Evolutionary conservation across 2,329 filamentous ascomycete species (phyloP).

Genomic region (Tolypocladium sp.): DNA sequence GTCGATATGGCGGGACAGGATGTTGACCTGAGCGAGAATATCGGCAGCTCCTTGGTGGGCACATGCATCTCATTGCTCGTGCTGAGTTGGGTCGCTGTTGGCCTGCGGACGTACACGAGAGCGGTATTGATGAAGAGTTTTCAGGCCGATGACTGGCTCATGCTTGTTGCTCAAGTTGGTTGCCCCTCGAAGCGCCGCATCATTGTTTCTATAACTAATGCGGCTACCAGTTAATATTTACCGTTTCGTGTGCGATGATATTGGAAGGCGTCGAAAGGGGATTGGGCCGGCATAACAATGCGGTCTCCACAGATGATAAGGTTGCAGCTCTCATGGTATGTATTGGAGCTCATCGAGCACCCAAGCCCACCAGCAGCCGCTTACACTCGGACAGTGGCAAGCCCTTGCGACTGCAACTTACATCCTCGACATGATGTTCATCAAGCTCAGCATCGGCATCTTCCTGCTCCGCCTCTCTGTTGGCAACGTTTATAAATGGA

Average conservation of each 20-base stretch:
- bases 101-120: conserved; percentile 34
- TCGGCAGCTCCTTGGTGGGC: conserved; percentile 25
- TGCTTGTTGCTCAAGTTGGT: conserved; percentile 37
- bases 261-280: conserved; percentile 31
- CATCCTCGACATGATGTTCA: conserved; percentile 44
- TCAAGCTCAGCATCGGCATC: conserved; percentile 46
- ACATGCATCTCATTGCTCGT: conserved; percentile 26
- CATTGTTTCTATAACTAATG: neutral
- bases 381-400: conserved; percentile 30
- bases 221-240: conserved; percentile 30
- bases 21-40: conserved; percentile 27
- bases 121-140: conserved; percentile 33
- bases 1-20: conserved; percentile 20
- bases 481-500: conserved; percentile 36
- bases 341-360: neutral
- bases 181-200: neutral
- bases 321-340: conserved; percentile 37
- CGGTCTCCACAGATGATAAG: conserved; percentile 28
- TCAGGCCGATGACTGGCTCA: conserved; percentile 44
- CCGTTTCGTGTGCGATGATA: conserved; percentile 36
- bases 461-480: conserved; percentile 40
- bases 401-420: conserved; percentile 41
- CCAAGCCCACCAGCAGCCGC: neutral
- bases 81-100: conserved; percentile 32
- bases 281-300: conserved; percentile 37